These are phyloP conservation scores for Raphanus hybrid DNA, from an alignment of 441 rosid genomes.

Conservation along the genomic window DNA sequence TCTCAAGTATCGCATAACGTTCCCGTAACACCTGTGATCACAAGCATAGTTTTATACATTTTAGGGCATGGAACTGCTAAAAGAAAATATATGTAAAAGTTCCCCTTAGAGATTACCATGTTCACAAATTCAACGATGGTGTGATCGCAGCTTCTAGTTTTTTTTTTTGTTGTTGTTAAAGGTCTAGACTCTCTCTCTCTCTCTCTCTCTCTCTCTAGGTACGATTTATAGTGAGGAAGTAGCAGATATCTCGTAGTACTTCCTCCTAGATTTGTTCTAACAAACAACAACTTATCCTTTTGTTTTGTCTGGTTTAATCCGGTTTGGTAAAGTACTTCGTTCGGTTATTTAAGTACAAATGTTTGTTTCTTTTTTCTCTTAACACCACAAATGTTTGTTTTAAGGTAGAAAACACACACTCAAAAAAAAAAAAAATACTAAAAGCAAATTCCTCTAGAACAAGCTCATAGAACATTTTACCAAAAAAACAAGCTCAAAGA, in stretches of 20 bases:
- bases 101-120: not conserved
- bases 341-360: not conserved
- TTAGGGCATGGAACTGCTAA: not conserved
- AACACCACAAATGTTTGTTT: no score
- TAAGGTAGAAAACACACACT: no score
- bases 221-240: not conserved
- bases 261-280: not conserved
- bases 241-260: not conserved
- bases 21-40: not conserved
- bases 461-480: no score
- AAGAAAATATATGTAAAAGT: not conserved
- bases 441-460: no score
- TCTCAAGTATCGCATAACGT: not conserved
- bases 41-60: not conserved
- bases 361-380: no score
- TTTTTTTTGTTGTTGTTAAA: not conserved
- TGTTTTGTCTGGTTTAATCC: not conserved
- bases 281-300: not conserved
- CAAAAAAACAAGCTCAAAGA: no score
- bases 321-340: not conserved
- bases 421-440: no score
- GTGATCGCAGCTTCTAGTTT: not conserved
- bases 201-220: not conserved
- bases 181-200: not conserved
- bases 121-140: not conserved